Percentiles rank a stretch among this genome's conserved stretches.
Conservation (phyloP, 148 eudicot species). For the Silene latifolia region DNA sequence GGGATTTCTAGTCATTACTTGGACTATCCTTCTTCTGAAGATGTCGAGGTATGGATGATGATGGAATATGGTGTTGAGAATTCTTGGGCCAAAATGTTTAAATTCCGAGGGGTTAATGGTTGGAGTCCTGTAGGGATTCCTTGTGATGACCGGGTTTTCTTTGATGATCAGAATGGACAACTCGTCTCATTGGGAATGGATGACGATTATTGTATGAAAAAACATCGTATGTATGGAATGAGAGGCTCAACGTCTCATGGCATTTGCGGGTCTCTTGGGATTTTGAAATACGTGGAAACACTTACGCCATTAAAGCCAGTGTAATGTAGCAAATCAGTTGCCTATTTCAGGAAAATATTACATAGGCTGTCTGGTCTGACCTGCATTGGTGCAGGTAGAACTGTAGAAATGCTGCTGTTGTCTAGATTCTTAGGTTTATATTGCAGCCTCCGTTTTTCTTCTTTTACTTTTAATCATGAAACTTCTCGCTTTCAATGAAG, state of each 20-base stretch:
- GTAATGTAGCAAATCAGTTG: too few relatives aligned
- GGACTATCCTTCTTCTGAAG: background rate
- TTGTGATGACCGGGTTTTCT: background rate
- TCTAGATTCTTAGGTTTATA: too few relatives aligned
- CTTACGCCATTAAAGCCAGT: background rate
- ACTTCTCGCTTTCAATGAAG: too few relatives aligned
- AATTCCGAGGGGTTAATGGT: background rate
- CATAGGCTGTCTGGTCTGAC: too few relatives aligned
- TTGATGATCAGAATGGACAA: background rate
- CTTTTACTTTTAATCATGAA: too few relatives aligned
- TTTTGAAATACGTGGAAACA: background rate
- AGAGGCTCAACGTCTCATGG: background rate
- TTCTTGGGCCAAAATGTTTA: background rate
- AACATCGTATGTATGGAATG: conserved; percentile 1
- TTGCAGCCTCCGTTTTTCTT: too few relatives aligned
- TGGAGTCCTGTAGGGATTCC: background rate
- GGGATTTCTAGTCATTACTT: background rate
- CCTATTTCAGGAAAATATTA: too few relatives aligned
- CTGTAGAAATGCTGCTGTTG: too few relatives aligned
- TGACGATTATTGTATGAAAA: too few relatives aligned
- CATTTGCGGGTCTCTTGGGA: background rate
- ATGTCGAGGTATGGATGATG: conserved; percentile 9
- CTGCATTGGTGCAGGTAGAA: too few relatives aligned
- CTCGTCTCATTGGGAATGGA: background rate
- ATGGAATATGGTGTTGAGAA: background rate